Percentiles rank a stretch among this genome's conserved stretches.
phyloP scores from a whole-genome alignment of 768 basidiomycete species.

The Leccinum arenicola region DNA sequence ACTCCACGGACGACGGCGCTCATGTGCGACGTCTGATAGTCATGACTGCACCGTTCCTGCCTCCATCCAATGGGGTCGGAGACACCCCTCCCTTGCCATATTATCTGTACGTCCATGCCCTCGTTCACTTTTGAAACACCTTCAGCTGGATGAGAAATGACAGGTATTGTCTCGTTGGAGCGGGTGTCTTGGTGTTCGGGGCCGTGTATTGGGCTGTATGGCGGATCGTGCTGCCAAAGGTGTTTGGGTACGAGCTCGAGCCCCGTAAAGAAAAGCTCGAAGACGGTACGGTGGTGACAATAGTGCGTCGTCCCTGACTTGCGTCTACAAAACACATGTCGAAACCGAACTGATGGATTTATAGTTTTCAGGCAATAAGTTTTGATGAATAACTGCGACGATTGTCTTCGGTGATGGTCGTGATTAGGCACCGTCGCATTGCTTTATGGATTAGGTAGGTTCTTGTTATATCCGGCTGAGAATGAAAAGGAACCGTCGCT shows the following conservation, averaged over 20 bases:
- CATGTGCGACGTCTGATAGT: slow-evolving; percentile 31
- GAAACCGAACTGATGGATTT: background rate
- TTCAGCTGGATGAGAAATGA: slow-evolving; percentile 19
- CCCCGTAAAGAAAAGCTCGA: slow-evolving; percentile 46
- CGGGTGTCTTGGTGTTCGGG: slow-evolving; percentile 44
- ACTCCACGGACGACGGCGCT: slow-evolving; percentile 9
- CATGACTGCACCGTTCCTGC: slow-evolving; percentile 53
- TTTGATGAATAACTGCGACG: background rate
- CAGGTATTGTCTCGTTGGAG: slow-evolving; percentile 55
- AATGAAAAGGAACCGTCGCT: too few relatives aligned
- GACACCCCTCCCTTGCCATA: slow-evolving; percentile 62
- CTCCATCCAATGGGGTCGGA: slow-evolving; percentile 50
- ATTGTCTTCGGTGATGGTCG: background rate
- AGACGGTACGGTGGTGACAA: slow-evolving; percentile 54
- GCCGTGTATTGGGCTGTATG: slow-evolving; percentile 55
- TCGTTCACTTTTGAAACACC: slow-evolving; percentile 28
- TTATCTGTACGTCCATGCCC: slow-evolving; percentile 37
- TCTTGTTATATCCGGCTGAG: too few relatives aligned
- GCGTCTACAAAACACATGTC: background rate
- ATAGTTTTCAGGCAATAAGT: background rate
- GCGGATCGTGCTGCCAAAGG: slow-evolving; percentile 46
- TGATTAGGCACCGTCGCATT: background rate
- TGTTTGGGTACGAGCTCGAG: slow-evolving; percentile 47
- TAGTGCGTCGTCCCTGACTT: slow-evolving; percentile 38
- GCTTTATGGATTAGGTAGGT: background rate